phyloP scores from a whole-genome alignment of 148 eudicot species.

The Diospyros kaki region DNA sequence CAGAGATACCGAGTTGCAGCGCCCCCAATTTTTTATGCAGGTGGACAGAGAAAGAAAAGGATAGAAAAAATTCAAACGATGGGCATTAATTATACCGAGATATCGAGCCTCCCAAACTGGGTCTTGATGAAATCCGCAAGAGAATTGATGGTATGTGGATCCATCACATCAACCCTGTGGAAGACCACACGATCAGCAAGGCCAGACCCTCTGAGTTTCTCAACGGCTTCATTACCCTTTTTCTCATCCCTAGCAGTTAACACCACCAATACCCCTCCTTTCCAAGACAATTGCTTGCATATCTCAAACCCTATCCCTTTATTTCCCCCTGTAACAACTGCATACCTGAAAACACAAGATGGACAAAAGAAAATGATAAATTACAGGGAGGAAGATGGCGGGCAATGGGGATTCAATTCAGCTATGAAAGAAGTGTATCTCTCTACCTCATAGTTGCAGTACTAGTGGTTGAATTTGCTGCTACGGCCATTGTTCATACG shows the following conservation, averaged over 20 bases:
- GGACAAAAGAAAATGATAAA: not conserved
- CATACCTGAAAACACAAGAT: conserved; percentile 11
- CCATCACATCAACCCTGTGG: conserved; percentile 25
- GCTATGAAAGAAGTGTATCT: too few relatives aligned
- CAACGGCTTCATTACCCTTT: conserved; percentile 28
- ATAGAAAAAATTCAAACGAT: too few relatives aligned
- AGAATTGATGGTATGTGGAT: conserved; percentile 20
- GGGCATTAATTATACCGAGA: conserved; percentile 17
- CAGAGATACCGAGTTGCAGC: too few relatives aligned
- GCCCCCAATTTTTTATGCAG: too few relatives aligned
- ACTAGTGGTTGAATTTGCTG: too few relatives aligned
- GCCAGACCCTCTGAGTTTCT: conserved; percentile 19
- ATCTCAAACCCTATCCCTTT: conserved; percentile 24
- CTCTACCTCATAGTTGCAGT: too few relatives aligned
- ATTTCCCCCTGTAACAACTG: conserved; percentile 21
- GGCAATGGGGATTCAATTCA: too few relatives aligned
- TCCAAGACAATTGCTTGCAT: conserved; percentile 21
- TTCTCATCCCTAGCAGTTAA: conserved; percentile 26
- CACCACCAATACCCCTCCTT: conserved; percentile 16
- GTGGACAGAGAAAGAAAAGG: too few relatives aligned
- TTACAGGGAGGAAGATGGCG: too few relatives aligned
- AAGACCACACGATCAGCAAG: conserved; percentile 16
- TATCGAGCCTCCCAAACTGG: conserved; percentile 26
- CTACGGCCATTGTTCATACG: too few relatives aligned
- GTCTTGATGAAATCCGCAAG: conserved; percentile 22